Base-by-base conservation (phyloP, 345 rosid genomes). In the Acer negundo region DNA sequence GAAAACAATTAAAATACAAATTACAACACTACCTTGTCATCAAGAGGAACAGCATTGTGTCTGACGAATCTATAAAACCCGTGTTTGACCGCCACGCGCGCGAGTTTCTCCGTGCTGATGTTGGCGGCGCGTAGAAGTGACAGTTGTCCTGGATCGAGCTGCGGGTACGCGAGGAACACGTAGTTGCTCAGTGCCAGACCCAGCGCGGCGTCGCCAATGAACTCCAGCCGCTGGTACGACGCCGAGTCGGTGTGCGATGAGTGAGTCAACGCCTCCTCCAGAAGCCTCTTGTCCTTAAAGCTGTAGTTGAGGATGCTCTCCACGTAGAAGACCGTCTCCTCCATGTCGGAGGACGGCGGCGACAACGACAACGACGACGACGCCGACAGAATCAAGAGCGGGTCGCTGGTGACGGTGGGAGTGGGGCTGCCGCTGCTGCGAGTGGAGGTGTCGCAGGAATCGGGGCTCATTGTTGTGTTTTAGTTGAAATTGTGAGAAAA, bases 171-270 rank as follows among this genome's bases (percentile, higher is more conserved):
- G 7, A 87, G 74, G 86, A 80, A 94, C 1, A 88, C 17, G 77
- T 90, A 67, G 53, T 84, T 89, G 0, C 83, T 77, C n/a, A 93
- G 5, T 0, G 93, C 97, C 6, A 87, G 76, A 8, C 85, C 85
- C 11, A 91, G 71, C 9, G 82, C 92, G 8, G 96, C 85, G 73
- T 94, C 97, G 3, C 98, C 97, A 22, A 94, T 28, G 79, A 90
- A 94, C 87, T 94, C 98, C 10, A 94, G 93, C 53, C 95, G 86
- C 75, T 93, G 84, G 76, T 93, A 90, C n/a, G 88, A 82, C 2
- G 80, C 58, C 13, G 86, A 75, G 15, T 78, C 88, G 1, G 66
- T 1, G 71, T 6, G 75, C 15, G 98, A 93, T 0, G 95, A 62
- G 85, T 93, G 97, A 4, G 97, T 93, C 28, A 94, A 76, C 0